Base-by-base conservation (phyloP, 2,329 filamentous ascomycete species). In the Nakataea oryzae region DNA sequence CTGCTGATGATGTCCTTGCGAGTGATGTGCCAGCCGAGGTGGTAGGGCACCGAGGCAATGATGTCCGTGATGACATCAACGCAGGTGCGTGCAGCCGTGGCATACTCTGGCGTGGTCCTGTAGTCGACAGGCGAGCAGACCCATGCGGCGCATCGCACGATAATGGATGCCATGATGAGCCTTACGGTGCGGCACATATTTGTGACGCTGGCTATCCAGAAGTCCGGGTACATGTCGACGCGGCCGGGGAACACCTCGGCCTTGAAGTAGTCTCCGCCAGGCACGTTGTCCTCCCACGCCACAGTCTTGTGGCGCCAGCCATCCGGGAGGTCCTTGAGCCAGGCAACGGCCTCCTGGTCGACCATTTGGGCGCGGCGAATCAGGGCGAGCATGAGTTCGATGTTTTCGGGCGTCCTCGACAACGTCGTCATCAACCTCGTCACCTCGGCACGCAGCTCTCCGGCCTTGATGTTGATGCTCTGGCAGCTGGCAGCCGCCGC, bases 111-210 rank as follows among this genome's bases (percentile, higher is more conserved):
- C 7, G 84, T 86, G 1, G 83, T 86, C 55, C 84, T 76, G 68
- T 86, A 86, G 70, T 87, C 84, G 11, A 83, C 78, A 0, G 85
- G 84, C 11, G 79, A 75, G 69, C 81, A 83, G 28, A 83, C 75
- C 83, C 84, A 86, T 2, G 85, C 84, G 8, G 81, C 79, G 67
- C 83, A 86, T 8, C 85, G 80, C 14, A 86, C 80, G 50, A 82
- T 78, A 21, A 84, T 72, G 21, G 81, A 80, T 3, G 80, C 78
- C 28, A 86, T 74, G 61, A 83, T 78, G 30, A 87, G 74, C 3
- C 85, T 76, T 8, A 79, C 77, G 21, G 80, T 77, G 21, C 84
- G 75, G 63, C 78, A 74, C 72, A 82, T 74, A 69, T 86, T 86
- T 79, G 80, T 83, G 11, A 84, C 74, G 63, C 76, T 80, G n/a